Evolutionary conservation across 176 grass and related monocot species (phyloP).

Genomic region (Triticum dicoccoides): DNA sequence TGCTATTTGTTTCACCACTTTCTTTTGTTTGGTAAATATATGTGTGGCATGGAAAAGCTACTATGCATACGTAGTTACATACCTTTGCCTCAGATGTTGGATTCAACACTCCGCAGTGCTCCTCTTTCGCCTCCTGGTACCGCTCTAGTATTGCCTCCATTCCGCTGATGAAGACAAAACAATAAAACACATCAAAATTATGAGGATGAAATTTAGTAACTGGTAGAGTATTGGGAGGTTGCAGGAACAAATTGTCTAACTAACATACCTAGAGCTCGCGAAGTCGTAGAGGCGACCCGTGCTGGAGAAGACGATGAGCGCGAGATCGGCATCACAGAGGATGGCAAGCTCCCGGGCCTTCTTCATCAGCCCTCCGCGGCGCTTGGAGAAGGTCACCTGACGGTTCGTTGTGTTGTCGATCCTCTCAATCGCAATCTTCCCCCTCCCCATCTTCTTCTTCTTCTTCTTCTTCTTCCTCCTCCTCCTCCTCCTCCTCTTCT

Average conservation of each 20-base stretch:
- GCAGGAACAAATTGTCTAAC: not conserved
- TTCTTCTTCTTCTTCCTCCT: not conserved
- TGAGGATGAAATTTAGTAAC: not conserved
- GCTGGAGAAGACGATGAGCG: conserved; percentile 34
- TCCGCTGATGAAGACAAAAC: conserved; percentile 13
- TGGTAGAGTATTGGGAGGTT: not conserved
- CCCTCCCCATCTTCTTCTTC: conserved; percentile 20
- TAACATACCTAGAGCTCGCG: conserved; percentile 8
- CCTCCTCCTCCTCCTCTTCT: not conserved
- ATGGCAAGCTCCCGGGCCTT: conserved; percentile 25
- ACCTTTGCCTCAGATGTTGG: conserved; percentile 33
- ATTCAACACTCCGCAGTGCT: conserved; percentile 23
- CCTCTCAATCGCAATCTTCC: conserved; percentile 22
- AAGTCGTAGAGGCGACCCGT: conserved; percentile 26
- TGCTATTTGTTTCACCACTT: not conserved
- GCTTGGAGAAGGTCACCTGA: conserved; percentile 39
- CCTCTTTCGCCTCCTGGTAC: conserved; percentile 31
- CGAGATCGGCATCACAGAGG: conserved; percentile 20
- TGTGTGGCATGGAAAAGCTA: not conserved
- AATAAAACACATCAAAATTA: not conserved
- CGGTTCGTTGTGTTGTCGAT: conserved; percentile 29
- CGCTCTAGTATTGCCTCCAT: conserved; percentile 29
- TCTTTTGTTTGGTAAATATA: not conserved
- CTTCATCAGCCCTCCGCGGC: conserved; percentile 32
- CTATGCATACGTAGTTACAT: not conserved